Base-by-base conservation (phyloP, 2,329 filamentous ascomycete species). In the Beauveria brongniartii region DNA sequence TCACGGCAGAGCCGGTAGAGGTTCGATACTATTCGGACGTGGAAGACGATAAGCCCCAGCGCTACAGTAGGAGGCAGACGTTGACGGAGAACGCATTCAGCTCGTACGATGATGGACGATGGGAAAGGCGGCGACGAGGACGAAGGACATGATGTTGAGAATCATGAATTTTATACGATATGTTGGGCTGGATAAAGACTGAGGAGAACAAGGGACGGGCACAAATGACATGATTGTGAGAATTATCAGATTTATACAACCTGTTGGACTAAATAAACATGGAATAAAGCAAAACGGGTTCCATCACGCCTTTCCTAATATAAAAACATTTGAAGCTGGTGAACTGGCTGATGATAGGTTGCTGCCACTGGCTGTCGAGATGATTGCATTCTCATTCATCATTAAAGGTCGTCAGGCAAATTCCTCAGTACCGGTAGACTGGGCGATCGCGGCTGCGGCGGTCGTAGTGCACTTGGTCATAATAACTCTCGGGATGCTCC, bases 21-120 rank as follows among this genome's bases (percentile, higher is more conserved):
- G 20, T 43, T 18, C 16, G 10, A 18, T 61, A 61, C 34, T 61
- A 61, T n/a, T 53, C 50, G 20, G 58, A 55, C 22, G 22, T 48
- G 24, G 43, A 50, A 14, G 51, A 55, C 0, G 58, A 61, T 9
- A 47, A 47, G 28, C 48, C 20, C 20, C 40, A 20, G n/a, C 57
- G 50, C 4, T 59, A 59, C 50, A 51, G 50, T 18, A 30, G 24
- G 28, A 53, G 47, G 28, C 48, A 20, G 40, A 37, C 48, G 3
- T n/a, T 53, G 18, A 22, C 20, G 12, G 50, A 54, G 28, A 54
- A 41, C 9, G 47, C 56, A 10, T 24, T 53, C 9, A 14, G n/a
- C n/a, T 14, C 54, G 24, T 59, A 59, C 7, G 37, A 26, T 10
- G 30, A 16, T 20, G 24, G 57, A n/a, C 48, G 48, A 20, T 16